Percentiles rank a stretch among this genome's conserved stretches.
Evolutionary conservation across 148 eudicot species (phyloP).

Genomic region (Selenicereus undatus): DNA sequence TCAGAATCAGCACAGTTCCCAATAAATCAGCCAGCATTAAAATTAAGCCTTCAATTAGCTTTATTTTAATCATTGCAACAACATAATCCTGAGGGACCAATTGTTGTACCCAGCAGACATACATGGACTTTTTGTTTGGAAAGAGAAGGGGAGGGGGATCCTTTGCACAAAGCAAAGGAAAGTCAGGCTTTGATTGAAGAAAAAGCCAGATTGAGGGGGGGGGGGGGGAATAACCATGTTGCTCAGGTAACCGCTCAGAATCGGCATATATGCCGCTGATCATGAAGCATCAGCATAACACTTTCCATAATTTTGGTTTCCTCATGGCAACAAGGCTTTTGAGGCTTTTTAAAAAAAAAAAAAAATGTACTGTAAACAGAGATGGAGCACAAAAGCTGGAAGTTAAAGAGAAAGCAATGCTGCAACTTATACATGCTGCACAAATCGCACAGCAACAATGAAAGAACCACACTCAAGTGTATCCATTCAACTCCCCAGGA

Average conservation of each 20-base stretch:
- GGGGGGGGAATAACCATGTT: background rate
- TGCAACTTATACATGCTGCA: background rate
- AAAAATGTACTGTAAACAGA: background rate
- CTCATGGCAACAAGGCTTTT: slow-evolving; percentile 35
- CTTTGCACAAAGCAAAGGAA: too few species aligned
- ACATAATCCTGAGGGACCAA: background rate
- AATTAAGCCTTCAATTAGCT: background rate
- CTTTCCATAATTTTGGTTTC: slow-evolving; percentile 31
- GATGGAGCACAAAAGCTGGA: background rate
- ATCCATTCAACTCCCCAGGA: background rate
- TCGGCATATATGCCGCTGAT: slow-evolving; percentile 30
- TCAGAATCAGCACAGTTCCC: slow-evolving; percentile 42
- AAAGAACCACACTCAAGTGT: background rate
- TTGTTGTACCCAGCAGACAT: too few species aligned
- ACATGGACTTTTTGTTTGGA: too few species aligned
- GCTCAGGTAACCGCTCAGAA: slow-evolving; percentile 66
- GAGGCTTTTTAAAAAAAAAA: too few species aligned
- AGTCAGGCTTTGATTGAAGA: too few species aligned
- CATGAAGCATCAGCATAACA: slow-evolving; percentile 25
- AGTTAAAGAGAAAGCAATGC: background rate
- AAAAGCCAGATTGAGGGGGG: too few species aligned
- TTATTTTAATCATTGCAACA: slow-evolving; percentile 27
- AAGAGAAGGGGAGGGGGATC: too few species aligned
- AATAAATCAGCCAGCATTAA: slow-evolving; percentile 32
- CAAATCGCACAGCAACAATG: background rate